phyloP scores from a whole-genome alignment of 1,139 yeast species.

The Yamadazyma oceani region DNA sequence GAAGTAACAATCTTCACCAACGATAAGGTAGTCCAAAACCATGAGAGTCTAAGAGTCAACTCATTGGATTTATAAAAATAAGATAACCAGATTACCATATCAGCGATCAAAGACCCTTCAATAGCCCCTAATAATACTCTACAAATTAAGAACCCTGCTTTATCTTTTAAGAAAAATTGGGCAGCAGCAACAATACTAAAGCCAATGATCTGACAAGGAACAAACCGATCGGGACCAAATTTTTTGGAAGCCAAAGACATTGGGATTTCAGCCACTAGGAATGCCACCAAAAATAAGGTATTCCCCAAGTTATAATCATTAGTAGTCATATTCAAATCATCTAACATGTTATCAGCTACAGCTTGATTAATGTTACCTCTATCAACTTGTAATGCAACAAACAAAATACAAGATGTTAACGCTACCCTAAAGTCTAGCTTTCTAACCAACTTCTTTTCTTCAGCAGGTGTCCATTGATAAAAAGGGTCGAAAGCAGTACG shows the following conservation, averaged over 20 bases:
- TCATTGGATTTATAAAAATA: constrained; percentile 29
- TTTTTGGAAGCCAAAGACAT: constrained; percentile 33
- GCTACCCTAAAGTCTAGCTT: constrained; percentile 33
- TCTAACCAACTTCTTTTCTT: constrained; percentile 29
- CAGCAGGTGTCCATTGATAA: constrained; percentile 35
- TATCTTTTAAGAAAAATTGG: constrained; percentile 22
- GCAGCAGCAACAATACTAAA: constrained; percentile 28
- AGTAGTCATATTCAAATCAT: constrained; percentile 27
- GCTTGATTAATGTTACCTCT: constrained; percentile 32
- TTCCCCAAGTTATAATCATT: constrained; percentile 32
- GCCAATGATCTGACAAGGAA: constrained; percentile 28
- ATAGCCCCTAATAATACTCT: constrained; percentile 30
- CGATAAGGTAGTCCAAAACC: constrained; percentile 30
- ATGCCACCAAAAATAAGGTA: constrained; percentile 33
- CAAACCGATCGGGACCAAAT: constrained; percentile 35
- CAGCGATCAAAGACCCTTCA: constrained; percentile 34
- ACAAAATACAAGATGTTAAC: constrained; percentile 31
- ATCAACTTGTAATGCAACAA: constrained; percentile 33
- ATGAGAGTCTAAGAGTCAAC: constrained; percentile 26
- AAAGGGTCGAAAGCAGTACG: constrained; percentile 34
- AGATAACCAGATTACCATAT: constrained; percentile 32
- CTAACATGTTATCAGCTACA: constrained; percentile 27
- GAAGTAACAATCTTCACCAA: constrained; percentile 24
- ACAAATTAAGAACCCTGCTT: constrained; percentile 24
- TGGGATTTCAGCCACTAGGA: constrained; percentile 33